Evolutionary conservation across 495 filamentous ascomycete species (phyloP).

Genomic region (Elasticomyces elasticus): DNA sequence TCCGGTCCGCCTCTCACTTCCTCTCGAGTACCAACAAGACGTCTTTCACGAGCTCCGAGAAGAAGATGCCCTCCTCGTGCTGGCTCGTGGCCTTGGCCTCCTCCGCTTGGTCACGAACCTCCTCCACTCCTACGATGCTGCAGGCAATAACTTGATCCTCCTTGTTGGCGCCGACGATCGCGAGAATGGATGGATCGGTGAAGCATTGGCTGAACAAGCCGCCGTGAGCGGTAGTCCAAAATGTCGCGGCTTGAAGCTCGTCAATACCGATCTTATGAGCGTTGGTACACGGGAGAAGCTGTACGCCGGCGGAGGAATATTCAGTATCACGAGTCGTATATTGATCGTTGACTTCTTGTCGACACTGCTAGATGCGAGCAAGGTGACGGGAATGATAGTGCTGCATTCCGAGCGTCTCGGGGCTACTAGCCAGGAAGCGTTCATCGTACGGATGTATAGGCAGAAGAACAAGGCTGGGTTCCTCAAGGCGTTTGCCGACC

Average conservation of each 20-base stretch:
- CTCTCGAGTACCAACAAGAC: constrained; percentile 64
- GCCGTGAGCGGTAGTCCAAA: constrained; percentile 67
- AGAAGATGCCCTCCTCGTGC: constrained; percentile 86
- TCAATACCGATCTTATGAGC: constrained; percentile 88
- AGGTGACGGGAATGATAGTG: constrained; percentile 77
- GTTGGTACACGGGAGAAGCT: constrained; percentile 79
- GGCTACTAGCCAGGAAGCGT: constrained; percentile 85
- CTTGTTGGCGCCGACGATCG: constrained; percentile 84
- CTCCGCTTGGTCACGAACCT: constrained; percentile 86
- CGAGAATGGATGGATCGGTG: constrained; percentile 55
- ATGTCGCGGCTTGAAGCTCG: constrained; percentile 74
- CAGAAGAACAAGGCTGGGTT: constrained; percentile 90
- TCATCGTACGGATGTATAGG: constrained; percentile 86
- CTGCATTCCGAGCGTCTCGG: constrained; percentile 81
- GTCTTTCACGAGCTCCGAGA: constrained; percentile 80
- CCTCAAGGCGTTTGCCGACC: constrained; percentile 92
- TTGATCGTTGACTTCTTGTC: constrained; percentile 86
- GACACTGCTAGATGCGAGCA: constrained; percentile 68
- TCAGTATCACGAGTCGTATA: constrained; percentile 94
- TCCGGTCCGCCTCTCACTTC: constrained; percentile 86
- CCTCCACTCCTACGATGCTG: constrained; percentile 91
- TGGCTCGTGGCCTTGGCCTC: constrained; percentile 85
- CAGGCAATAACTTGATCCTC: constrained; percentile 83
- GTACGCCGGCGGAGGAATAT: constrained; percentile 79
- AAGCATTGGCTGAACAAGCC: constrained; percentile 84